Base-by-base conservation (phyloP, 768 basidiomycete species). In the Kwoniella bestiolae region DNA sequence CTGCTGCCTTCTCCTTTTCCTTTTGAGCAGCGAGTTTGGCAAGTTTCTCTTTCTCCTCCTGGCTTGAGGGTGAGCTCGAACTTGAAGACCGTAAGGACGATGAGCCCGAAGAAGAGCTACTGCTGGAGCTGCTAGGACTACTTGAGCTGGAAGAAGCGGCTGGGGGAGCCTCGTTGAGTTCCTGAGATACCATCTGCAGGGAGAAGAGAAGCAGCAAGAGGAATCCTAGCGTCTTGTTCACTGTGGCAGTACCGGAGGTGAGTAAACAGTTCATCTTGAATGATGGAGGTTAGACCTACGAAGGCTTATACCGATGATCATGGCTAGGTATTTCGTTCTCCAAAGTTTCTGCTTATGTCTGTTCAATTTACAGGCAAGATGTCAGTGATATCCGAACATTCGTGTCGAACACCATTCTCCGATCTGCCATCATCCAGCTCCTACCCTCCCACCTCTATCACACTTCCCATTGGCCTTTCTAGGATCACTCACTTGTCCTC, bases 231-330 rank as follows among this genome's bases (percentile, higher is more conserved):
- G 65, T 65, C 41, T 68, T 70, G 51, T 72, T 72, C 8, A 78
- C 77, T 78, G 25, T 58, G 29, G 18, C 18, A 18, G 18, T 35
- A 41, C 32, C 14, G 21, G 38, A 7, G 21, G 29, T 60, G 1
- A 51, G 69, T 45, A n/a, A 47, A 32, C 44, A n/a, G n/a, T n/a
- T n/a, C n/a, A n/a, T n/a, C n/a, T n/a, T n/a, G n/a, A n/a, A n/a
- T n/a, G n/a, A n/a, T n/a, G 18, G 31, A 31, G 7, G 25, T 11
- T n/a, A 47, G 18, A 71, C 76, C 64, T 38, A 78, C 77, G n/a
- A 9, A 78, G 38, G 55, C 77, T 74, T 63, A 78, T 71, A 14
- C 77, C 77, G 32, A 74, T 65, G 63, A 76, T 78, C 72, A 76
- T 76, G 28, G 69, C 71, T n/a, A 78, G 65, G 12, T 56, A 65